These are phyloP conservation scores for Hippophae rhamnoides DNA, from an alignment of 306 rosid species.

Conservation along the genomic window DNA sequence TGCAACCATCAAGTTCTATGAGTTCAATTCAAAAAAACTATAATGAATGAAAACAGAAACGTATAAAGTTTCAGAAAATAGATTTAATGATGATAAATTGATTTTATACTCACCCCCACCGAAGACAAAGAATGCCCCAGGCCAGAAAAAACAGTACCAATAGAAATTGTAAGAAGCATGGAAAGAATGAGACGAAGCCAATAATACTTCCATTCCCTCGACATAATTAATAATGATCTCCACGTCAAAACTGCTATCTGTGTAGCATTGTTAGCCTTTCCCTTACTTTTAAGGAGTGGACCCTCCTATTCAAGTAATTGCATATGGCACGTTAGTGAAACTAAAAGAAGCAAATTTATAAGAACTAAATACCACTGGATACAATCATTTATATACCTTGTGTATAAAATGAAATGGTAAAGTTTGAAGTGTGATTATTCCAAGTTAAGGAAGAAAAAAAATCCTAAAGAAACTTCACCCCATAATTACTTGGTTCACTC, in stretches of 20 bases:
- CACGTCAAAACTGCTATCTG: conserved; percentile 84
- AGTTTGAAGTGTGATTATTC: no score
- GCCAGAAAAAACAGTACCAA: conserved; percentile 87
- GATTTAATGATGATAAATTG: no score
- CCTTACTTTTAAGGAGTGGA: conserved; percentile 83
- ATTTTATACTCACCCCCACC: conserved; percentile 60
- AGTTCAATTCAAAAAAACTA: no score
- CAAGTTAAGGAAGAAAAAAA: no score
- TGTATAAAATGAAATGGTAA: background rate
- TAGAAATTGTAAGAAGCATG: conserved; percentile 73
- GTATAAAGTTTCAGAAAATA: no score
- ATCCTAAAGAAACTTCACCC: no score
- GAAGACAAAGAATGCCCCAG: conserved; percentile 94
- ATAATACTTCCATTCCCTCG: conserved; percentile 96
- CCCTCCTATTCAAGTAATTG: conserved; percentile 66
- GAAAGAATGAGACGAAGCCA: conserved; percentile 96
- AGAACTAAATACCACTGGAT: background rate
- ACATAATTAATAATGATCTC: conserved; percentile 91
- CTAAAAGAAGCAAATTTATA: conserved; percentile 8
- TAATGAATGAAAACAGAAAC: no score
- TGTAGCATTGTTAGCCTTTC: conserved; percentile 68
- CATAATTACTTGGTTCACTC: no score
- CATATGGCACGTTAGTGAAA: conserved; percentile 21
- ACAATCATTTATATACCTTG: background rate
- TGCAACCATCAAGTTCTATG: no score